Evolutionary conservation across 31 red algal genomes (phyloP), one percentile per base, ranked within the genome.

Genomic region (Pterothamnion heteromorphum): DNA sequence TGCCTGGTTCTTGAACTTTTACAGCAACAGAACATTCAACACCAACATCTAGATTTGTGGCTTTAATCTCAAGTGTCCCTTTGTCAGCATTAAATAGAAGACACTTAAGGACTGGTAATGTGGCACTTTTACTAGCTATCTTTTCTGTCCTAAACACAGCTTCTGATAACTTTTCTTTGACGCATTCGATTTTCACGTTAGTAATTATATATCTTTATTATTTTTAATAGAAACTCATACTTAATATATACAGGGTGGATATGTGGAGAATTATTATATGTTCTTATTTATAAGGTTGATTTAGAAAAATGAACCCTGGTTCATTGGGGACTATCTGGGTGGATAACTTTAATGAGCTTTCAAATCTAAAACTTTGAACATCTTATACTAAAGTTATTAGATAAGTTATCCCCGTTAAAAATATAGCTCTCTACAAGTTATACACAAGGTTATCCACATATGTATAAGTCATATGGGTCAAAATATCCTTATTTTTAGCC

Each of bases 131-230:
- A 30, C 26, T 30, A 76, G 30, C 72, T 30, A 76, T 76, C 30
- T 26, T 32, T 30, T 76, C 30, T 26, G 72, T 76, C 72, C 30
- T 76, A 76, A 26, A 30, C 3, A 76, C 23, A 30, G 72, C 72
- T 76, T 76, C 26, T 76, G 23, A 32, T 76, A 76, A 32, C 30
- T 76, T 76, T 76, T 76, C 30, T 76, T 76, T 26, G 23, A 76
- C 72, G 30, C 72, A 76, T 30, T 32, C 30, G 72, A 76, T 30
- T 32, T 76, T 76, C 72, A 76, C 30, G 30, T 76, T 30, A 30
- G 23, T 76, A 76, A 30, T 76, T 76, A 76, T 76, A 76, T 76
- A 76, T 76, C 23, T 76, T 76, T 30, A 76, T 76, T 30, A 76
- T 76, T 76, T 32, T 76, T 30, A 76, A 76, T 76, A 76, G 30